phyloP scores from a whole-genome alignment of 148 eudicot genomes.

The Pouteria glomerata region DNA sequence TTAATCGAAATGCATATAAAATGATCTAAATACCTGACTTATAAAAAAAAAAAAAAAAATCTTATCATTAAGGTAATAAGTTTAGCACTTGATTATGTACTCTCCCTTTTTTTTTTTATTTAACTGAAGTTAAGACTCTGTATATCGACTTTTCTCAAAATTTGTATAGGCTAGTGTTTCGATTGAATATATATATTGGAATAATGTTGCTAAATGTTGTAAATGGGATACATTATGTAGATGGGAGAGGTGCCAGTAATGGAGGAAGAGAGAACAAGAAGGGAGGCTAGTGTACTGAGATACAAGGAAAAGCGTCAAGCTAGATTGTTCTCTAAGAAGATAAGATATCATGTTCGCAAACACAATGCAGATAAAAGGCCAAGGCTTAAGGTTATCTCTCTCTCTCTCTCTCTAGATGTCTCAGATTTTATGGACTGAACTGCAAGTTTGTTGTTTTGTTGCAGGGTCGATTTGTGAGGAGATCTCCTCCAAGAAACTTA shows the following conservation, averaged over 20 bases:
- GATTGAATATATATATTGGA: too few species aligned
- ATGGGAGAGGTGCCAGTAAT: conserved; percentile 43
- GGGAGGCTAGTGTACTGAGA: conserved; percentile 39
- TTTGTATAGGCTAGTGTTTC: too few species aligned
- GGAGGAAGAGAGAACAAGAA: conserved; percentile 30
- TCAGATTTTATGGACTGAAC: not conserved
- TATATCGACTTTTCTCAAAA: too few species aligned
- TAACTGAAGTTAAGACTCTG: too few species aligned
- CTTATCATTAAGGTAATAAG: too few species aligned
- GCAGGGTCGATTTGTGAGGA: conserved; percentile 55
- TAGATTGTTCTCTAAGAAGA: conserved; percentile 38
- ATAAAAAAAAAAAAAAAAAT: too few species aligned
- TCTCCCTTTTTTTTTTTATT: too few species aligned
- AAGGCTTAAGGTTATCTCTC: conserved; percentile 26
- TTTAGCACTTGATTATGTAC: too few species aligned
- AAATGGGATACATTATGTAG: not conserved
- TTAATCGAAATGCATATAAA: too few species aligned
- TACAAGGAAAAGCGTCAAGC: conserved; percentile 36
- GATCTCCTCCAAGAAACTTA: conserved; percentile 24
- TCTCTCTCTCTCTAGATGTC: not conserved
- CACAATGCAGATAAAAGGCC: conserved; percentile 45
- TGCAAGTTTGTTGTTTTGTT: conserved; percentile 7
- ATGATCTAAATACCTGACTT: too few species aligned
- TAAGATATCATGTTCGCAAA: conserved; percentile 43
- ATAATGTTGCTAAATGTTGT: too few species aligned